These are phyloP conservation scores for Pyronema omphalodes DNA, from an alignment of 495 filamentous ascomycete species.

Conservation along the genomic window DNA sequence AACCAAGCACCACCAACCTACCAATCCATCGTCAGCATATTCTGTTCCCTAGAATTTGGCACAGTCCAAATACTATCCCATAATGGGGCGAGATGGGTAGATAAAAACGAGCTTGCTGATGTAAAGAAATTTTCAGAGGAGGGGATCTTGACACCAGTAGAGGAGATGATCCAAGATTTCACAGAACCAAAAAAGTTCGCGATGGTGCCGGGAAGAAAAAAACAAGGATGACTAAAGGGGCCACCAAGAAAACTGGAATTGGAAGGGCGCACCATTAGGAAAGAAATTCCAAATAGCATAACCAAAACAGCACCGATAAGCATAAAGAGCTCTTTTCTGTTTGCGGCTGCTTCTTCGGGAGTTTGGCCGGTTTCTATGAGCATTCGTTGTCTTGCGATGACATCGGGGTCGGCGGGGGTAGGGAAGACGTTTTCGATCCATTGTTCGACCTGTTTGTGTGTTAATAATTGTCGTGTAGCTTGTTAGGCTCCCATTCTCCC, in stretches of 20 bases:
- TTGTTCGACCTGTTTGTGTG: slow-evolving; percentile 58
- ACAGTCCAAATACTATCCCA: too few species aligned
- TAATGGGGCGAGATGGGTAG: too few species aligned
- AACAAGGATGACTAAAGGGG: neutral
- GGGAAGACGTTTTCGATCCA: slow-evolving; percentile 95
- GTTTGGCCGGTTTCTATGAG: slow-evolving; percentile 24
- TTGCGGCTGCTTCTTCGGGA: slow-evolving; percentile 27
- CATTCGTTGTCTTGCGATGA: slow-evolving; percentile 21
- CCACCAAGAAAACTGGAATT: too few species aligned
- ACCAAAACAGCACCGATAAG: slow-evolving; percentile 42
- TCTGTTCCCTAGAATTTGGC: too few species aligned
- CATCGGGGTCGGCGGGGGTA: slow-evolving; percentile 36
- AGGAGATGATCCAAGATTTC: neutral
- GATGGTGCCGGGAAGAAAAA: too few species aligned
- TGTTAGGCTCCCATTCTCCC: slow-evolving; percentile 1
- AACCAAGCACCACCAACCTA: slow-evolving; percentile 27
- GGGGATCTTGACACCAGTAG: too few species aligned
- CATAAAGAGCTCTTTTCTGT: slow-evolving; percentile 40
- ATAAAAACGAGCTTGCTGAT: too few species aligned
- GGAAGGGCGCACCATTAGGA: slow-evolving; percentile 40
- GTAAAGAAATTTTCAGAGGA: too few species aligned
- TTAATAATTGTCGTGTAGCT: slow-evolving; percentile 12
- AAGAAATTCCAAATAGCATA: slow-evolving; percentile 41
- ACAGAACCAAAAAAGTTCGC: too few species aligned
- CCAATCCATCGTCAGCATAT: slow-evolving; percentile 9